Base-by-base conservation (phyloP, 2,329 filamentous ascomycete genomes). In the Remersonia thermophila region DNA sequence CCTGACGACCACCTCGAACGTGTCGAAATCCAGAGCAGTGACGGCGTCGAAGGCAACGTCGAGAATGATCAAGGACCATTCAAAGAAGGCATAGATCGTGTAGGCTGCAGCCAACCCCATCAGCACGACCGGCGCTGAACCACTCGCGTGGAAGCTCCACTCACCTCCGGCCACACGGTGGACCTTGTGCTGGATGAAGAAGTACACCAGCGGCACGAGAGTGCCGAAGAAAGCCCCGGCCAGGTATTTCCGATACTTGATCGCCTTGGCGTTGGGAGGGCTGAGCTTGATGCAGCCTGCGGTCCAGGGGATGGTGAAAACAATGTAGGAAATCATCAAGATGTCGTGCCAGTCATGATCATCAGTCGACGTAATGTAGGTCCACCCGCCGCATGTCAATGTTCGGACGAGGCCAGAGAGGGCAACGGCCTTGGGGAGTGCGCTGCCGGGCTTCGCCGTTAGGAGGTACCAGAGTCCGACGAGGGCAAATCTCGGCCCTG, bases 301-400 rank as follows among this genome's bases (percentile, higher is more conserved):
- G 2, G 89, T 98, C 91, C 91, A 98, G 2, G 91, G 91, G 36
- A 98, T 67, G 3, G 91, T 96, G 25, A 85, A 82, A 31, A 98
- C 80, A 38, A 98, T 69, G 59, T 98, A 98, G 11, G 86, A 93
- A 49, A 98, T 95, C 91, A 98, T 98, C 58, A 98, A 89, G 44
- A 96, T 89, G 54, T 98, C 91, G 58, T 98, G 91, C 87, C 86
- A 96, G 60, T 93, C 78, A 59, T 98, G 91, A 57, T 96, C 85
- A 56, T 98, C 91, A 30, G 91, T 98, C 43, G 91, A 96, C 17
- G 91, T 98, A 43, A 98, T 78, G 59, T 96, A 98, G 36, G 91
- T 95, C 89, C 91, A 98, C 40, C 91, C 91, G 50, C 89, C 91
- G 54, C 91, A 98, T 3, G 86, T 94, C 40, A 96, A 63, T 8